Conservation (phyloP, 225 moss, liverwort and hornwort species). For the Antitrichia curtipendula region DNA sequence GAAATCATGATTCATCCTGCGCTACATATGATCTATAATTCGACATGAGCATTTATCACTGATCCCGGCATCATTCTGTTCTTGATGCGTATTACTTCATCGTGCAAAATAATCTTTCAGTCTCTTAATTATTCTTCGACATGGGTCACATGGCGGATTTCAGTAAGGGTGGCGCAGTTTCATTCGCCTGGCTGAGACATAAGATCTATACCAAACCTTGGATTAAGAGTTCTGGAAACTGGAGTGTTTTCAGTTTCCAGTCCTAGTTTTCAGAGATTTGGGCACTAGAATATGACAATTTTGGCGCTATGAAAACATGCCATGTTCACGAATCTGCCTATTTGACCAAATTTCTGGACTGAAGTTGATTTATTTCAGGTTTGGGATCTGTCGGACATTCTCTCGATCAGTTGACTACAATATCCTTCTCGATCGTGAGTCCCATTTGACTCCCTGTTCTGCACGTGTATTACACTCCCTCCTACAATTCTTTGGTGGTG, state of each 20-base stretch:
- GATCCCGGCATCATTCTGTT: background rate
- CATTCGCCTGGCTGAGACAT: background rate
- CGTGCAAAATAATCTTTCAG: background rate
- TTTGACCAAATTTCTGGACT: background rate
- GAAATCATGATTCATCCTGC: background rate
- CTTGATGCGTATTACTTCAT: background rate
- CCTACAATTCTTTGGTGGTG: background rate
- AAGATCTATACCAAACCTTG: background rate
- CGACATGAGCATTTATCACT: background rate
- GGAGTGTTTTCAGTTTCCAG: background rate
- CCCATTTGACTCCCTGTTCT: background rate
- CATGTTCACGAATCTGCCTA: background rate
- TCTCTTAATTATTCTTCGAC: background rate
- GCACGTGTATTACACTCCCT: background rate
- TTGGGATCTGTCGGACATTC: background rate
- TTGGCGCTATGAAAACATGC: background rate
- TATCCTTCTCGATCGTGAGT: background rate
- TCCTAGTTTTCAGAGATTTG: background rate
- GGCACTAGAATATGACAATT: background rate
- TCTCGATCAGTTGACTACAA: background rate
- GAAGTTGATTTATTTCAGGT: background rate
- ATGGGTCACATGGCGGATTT: background rate
- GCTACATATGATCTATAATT: background rate
- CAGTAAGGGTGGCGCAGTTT: background rate
- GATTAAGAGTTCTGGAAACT: background rate